Conservation (phyloP, 2,329 filamentous ascomycete genomes). For the Ascochyta viciae-villosae region DNA sequence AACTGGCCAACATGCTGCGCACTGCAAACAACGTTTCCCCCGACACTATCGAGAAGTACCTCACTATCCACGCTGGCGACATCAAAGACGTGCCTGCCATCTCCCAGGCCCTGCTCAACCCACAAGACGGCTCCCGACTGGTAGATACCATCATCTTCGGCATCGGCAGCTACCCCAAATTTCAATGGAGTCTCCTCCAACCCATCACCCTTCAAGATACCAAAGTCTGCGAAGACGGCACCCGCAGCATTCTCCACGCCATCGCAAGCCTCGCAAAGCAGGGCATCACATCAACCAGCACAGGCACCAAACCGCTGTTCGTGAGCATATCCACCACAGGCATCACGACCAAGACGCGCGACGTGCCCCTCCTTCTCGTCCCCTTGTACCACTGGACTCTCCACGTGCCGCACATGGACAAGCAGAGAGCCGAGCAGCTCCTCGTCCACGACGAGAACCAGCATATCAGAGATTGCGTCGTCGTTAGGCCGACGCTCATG, state of each 20-base stretch:
- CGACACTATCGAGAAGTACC: constrained; percentile 45
- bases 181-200: constrained; percentile 28
- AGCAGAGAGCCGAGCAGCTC: constrained; percentile 45
- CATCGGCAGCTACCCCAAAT: constrained; percentile 50
- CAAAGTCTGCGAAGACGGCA: constrained; percentile 45
- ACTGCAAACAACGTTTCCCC: constrained; percentile 49
- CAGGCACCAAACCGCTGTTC: constrained; percentile 27
- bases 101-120: constrained; percentile 46
- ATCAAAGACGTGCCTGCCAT: constrained; percentile 53
- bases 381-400: constrained; percentile 48
- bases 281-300: constrained; percentile 3
- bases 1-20: constrained; percentile 55
- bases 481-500: constrained; percentile 50
- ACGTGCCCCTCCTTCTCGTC: constrained; percentile 45
- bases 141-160: constrained; percentile 58
- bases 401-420: constrained; percentile 50
- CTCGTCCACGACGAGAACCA: constrained; percentile 33
- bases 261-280: constrained; percentile 26
- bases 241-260: constrained; percentile 40
- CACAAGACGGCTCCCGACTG: constrained; percentile 23
- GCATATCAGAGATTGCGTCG: constrained; percentile 34
- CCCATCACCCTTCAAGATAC: constrained; percentile 46
- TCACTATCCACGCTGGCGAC: constrained; percentile 59
- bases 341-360: constrained; percentile 38
- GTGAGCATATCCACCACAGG: constrained; percentile 51